Base-by-base conservation (phyloP, 2,329 filamentous ascomycete genomes). In the Bimuria novae-zelandiae region DNA sequence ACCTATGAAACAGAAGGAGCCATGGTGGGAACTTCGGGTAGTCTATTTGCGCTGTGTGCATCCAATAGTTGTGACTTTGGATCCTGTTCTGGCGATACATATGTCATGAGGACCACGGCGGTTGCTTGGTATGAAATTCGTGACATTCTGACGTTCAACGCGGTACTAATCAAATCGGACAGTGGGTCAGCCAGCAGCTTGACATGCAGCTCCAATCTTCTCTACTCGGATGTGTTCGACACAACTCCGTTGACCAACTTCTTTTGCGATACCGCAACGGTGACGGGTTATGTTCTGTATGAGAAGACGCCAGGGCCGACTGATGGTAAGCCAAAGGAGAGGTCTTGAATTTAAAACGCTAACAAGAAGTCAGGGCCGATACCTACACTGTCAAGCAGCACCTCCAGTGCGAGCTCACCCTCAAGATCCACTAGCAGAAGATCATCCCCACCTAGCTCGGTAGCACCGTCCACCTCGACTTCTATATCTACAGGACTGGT, bases 31-130 rank as follows among this genome's bases (percentile, higher is more conserved):
- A 33, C 27, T 11, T 44, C 41, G 4, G 41, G 41, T 10, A 44
- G 41, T n/a, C 41, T 22, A 29, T 44, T 44, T 22, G 41, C 41
- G 14, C 25, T 44, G 27, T 44, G 41, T 33, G 41, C 41, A 7
- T 33, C 41, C 11, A 33, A 27, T 16, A 41, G 39, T n/a, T 44
- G 41, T 10, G 6, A 21, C 3, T 33, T 44, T 33, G 41, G 41
- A 21, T 33, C 27, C 21, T 44, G 41, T 17, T 33, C 27, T 33
- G 41, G 4, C n/a, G 29, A 29, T 14, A 44, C 41, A 6, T 44
- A 33, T 32, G 10, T 33, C 12, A 33, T 44, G 27, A 29, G 41
- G 5, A 32, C 41, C 4, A 44, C 41, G n/a, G 27, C 27, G n/a
- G n/a, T 29, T 7, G 27, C 41, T 7, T 44, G 41, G 41, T 44